These are phyloP conservation scores for Microbotryum saponariae DNA, from an alignment of 1,284 basidiomycete species.

Conservation along the genomic window DNA sequence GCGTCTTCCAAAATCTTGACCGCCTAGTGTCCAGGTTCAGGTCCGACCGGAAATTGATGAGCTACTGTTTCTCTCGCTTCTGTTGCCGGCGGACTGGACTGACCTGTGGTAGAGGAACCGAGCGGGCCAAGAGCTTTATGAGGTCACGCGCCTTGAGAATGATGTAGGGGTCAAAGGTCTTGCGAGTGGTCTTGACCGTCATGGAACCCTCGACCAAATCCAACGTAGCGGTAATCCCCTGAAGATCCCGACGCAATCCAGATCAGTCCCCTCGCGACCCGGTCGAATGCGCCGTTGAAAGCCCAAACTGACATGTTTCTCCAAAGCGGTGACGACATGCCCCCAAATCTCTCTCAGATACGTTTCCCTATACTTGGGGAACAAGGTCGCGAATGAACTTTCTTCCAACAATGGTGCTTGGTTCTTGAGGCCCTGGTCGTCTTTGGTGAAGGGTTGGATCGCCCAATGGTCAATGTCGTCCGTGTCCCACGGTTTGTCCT, in stretches of 20 bases:
- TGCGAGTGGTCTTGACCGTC: constrained; percentile 93
- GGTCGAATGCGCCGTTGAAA: neutral
- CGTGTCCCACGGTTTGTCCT: constrained; percentile 97
- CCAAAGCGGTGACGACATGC: constrained; percentile 78
- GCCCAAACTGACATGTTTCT: constrained; percentile 57
- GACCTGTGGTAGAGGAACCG: constrained; percentile 59
- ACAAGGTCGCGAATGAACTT: constrained; percentile 93
- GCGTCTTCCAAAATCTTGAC: constrained; percentile 85
- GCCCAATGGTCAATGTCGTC: constrained; percentile 96
- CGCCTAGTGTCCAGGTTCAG: constrained; percentile 51
- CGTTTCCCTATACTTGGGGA: constrained; percentile 97
- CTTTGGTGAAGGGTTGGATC: constrained; percentile 19
- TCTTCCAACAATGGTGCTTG: constrained; percentile 87
- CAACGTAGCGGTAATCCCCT: constrained; percentile 85
- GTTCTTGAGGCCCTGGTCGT: constrained; percentile 56
- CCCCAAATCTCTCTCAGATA: constrained; percentile 93
- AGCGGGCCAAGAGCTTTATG: constrained; percentile 88
- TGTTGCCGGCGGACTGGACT: constrained; percentile 1
- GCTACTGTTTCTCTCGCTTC: too few species aligned
- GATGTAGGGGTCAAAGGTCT: constrained; percentile 94
- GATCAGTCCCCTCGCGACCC: neutral
- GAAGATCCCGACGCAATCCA: constrained; percentile 2
- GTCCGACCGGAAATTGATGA: neutral
- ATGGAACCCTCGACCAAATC: constrained; percentile 95
- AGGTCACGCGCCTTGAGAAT: constrained; percentile 92